phyloP scores from a whole-genome alignment of 2,329 filamentous ascomycete species.

The Paecilomyces variotii region DNA sequence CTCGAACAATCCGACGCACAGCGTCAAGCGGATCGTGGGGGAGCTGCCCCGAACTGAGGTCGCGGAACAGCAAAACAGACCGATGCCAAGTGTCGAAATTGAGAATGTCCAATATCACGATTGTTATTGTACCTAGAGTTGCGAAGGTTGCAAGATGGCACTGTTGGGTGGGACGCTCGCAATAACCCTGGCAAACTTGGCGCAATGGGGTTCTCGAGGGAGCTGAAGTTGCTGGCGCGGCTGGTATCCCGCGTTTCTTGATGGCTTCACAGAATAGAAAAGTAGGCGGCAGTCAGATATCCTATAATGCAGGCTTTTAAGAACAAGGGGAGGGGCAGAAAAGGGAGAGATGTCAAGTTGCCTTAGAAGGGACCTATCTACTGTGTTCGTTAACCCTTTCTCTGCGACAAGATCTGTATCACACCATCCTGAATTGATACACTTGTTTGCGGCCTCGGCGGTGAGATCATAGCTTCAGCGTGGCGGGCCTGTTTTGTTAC shows the following conservation, averaged over 20 bases:
- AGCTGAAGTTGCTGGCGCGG: background rate
- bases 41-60: background rate
- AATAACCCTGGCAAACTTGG: background rate
- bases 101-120: background rate
- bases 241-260: background rate
- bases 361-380: background rate
- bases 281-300: background rate
- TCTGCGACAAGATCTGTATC: background rate
- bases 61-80: background rate
- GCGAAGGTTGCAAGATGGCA: background rate
- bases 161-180: background rate
- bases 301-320: background rate
- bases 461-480: constrained; percentile 1
- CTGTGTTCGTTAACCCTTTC: background rate
- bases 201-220: background rate
- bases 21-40: background rate
- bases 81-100: background rate
- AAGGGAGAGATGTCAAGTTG: background rate
- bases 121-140: background rate
- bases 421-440: background rate
- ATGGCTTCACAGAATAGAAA: background rate
- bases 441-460: background rate
- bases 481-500: background rate
- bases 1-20: background rate
- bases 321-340: background rate